A percentile compares a stretch with the other conserved stretches of the same genome.
These are phyloP conservation scores for Acer campestre DNA, from an alignment of 345 rosid genomes.

Conservation along the genomic window DNA sequence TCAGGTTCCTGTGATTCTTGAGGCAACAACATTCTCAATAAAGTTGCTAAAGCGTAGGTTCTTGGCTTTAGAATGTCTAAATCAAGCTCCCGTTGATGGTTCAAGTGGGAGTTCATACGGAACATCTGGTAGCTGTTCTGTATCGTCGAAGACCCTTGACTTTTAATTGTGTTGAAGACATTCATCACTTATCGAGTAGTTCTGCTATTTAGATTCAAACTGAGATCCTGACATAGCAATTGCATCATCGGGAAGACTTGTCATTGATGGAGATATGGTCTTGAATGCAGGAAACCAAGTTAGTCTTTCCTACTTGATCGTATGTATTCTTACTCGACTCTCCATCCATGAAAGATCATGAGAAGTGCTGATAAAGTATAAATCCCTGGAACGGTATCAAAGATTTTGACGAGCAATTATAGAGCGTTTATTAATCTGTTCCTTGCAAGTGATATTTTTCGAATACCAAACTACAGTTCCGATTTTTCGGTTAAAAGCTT, in stretches of 20 bases:
- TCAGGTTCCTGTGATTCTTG: constrained; percentile 84
- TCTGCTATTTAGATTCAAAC: neutral
- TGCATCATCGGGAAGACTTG: neutral
- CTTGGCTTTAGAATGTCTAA: constrained; percentile 78
- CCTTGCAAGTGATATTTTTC: neutral
- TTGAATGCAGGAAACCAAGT: neutral
- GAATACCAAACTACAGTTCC: neutral
- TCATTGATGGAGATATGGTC: neutral
- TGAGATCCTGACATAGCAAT: neutral
- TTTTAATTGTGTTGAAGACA: constrained; percentile 44
- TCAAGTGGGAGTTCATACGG: constrained; percentile 85
- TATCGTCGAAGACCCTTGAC: constrained; percentile 68
- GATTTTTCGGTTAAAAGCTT: neutral
- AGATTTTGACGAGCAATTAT: neutral
- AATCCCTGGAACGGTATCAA: neutral
- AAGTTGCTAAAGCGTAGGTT: constrained; percentile 80
- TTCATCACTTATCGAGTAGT: neutral
- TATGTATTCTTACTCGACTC: neutral
- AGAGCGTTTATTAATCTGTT: neutral
- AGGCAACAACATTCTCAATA: constrained; percentile 83
- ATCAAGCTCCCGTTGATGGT: constrained; percentile 95
- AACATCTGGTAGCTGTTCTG: constrained; percentile 64
- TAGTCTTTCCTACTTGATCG: neutral
- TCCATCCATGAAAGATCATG: neutral
- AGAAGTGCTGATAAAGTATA: neutral